phyloP scores from a whole-genome alignment of 148 eudicot genomes.

The Vaccinium macrocarpon region DNA sequence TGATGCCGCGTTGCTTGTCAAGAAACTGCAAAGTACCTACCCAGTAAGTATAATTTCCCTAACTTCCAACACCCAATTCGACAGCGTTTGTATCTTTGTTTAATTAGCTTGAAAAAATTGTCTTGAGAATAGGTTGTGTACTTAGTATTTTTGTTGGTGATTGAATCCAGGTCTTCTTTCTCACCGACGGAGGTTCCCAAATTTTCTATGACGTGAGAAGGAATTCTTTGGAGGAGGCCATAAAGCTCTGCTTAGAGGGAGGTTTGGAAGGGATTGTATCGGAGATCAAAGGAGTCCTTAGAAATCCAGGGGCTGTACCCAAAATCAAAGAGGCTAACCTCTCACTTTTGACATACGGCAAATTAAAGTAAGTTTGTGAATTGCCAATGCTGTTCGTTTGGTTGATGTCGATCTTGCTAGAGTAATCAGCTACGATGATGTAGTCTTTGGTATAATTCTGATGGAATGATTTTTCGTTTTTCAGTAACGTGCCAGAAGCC shows the following conservation, averaged over 20 bases:
- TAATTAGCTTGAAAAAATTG: not conserved
- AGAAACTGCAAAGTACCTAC: conserved; percentile 64
- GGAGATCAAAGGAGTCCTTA: conserved; percentile 72
- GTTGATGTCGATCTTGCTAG: not conserved
- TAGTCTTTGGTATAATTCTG: not conserved
- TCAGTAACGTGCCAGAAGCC: conserved; percentile 73
- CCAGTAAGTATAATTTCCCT: conserved; percentile 41
- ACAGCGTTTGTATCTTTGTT: not conserved
- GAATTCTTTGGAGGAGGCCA: conserved; percentile 76
- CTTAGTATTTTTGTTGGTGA: not conserved
- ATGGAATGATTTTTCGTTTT: not conserved
- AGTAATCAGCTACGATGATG: not conserved
- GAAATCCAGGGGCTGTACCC: conserved; percentile 59
- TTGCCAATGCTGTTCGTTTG: not conserved
- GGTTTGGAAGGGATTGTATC: conserved; percentile 87
- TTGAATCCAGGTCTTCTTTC: conserved; percentile 54
- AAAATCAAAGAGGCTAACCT: conserved; percentile 72
- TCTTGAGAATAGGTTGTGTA: no score
- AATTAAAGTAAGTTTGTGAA: conserved; percentile 51
- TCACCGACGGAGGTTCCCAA: conserved; percentile 75
- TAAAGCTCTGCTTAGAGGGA: conserved; percentile 68
- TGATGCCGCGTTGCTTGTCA: conserved; percentile 65
- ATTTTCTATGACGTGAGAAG: conserved; percentile 63
- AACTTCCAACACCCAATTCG: not conserved
- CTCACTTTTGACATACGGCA: conserved; percentile 73